Conservation (phyloP, 1,284 basidiomycete genomes). For the Malassezia japonica region DNA sequence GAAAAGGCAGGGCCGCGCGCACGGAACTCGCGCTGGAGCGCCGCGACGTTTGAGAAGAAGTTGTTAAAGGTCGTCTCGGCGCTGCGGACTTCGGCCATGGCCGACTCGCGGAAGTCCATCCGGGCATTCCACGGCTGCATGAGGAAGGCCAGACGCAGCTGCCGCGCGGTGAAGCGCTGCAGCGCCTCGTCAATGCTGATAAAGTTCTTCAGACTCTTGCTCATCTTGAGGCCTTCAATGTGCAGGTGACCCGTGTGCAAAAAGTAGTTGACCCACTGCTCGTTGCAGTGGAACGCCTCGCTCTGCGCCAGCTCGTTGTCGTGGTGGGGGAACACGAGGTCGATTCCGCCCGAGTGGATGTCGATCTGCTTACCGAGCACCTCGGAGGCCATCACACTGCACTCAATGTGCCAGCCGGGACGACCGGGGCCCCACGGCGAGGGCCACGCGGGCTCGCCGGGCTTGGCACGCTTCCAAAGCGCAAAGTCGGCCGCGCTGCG, state of each 20-base stretch:
- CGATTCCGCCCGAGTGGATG: slow-evolving; percentile 93
- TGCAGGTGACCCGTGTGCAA: slow-evolving; percentile 96
- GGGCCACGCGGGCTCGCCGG: slow-evolving; percentile 94
- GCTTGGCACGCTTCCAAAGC: slow-evolving; percentile 93
- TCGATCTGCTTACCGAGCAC: slow-evolving; percentile 88
- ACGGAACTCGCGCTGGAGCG: slow-evolving; percentile 55
- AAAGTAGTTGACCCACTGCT: slow-evolving; percentile 97
- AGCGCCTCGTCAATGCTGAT: slow-evolving; percentile 98
- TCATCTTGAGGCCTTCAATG: slow-evolving; percentile 98
- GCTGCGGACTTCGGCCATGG: slow-evolving; percentile 73
- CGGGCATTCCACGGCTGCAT: slow-evolving; percentile 83
- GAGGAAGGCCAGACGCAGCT: slow-evolving; percentile 87
- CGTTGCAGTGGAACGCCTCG: slow-evolving; percentile 78
- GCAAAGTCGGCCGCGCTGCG: slow-evolving; percentile 71
- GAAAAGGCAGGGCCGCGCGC: slow-evolving; percentile 50
- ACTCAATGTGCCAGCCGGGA: slow-evolving; percentile 99
- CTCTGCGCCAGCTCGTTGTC: slow-evolving; percentile 98
- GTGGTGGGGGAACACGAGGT: slow-evolving; percentile 96
- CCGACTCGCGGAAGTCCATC: slow-evolving; percentile 85
- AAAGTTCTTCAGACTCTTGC: slow-evolving; percentile 97
- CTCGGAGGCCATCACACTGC: slow-evolving; percentile 94
- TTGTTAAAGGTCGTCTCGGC: slow-evolving; percentile 85
- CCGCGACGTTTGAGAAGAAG: slow-evolving; percentile 81
- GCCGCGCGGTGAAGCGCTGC: slow-evolving; percentile 70
- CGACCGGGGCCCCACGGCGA: slow-evolving; percentile 94